Conservation (phyloP, 441 rosid genomes). For the Populus hybrid region DNA sequence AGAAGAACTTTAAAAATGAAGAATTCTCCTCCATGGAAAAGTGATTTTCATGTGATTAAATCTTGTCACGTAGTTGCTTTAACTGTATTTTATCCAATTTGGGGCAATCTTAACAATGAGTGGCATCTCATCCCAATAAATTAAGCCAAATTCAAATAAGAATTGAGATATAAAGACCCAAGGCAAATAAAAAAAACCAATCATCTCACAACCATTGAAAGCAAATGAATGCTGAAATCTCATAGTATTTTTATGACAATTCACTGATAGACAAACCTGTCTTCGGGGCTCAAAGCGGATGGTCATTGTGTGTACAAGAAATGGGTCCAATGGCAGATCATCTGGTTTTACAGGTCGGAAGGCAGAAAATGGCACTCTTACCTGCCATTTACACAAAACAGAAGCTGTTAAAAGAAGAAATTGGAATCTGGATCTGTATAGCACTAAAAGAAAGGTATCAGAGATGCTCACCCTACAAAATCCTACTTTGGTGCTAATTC, state of each 20-base stretch:
- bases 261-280: slow-evolving; percentile 53
- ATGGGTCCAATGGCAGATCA: slow-evolving; percentile 91
- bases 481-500: slow-evolving; percentile 86
- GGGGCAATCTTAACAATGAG: not conserved
- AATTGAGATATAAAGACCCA: not conserved
- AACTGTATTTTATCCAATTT: not conserved
- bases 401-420: not conserved
- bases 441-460: not conserved
- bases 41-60: not conserved
- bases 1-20: not conserved
- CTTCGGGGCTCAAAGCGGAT: slow-evolving; percentile 94
- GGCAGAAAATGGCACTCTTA: slow-evolving; percentile 89
- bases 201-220: not conserved
- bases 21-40: not conserved
- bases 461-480: slow-evolving; percentile 70
- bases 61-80: not conserved
- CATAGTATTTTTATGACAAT: not conserved
- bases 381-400: slow-evolving; percentile 47
- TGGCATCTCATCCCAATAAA: not conserved
- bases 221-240: not conserved
- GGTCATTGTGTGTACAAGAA: slow-evolving; percentile 86
- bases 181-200: not conserved
- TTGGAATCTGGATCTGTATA: not conserved
- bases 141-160: slow-evolving; percentile 3
- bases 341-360: slow-evolving; percentile 95